Evolutionary conservation across 1,284 basidiomycete genomes (phyloP).

Genomic region (Rugosomyces carneus): DNA sequence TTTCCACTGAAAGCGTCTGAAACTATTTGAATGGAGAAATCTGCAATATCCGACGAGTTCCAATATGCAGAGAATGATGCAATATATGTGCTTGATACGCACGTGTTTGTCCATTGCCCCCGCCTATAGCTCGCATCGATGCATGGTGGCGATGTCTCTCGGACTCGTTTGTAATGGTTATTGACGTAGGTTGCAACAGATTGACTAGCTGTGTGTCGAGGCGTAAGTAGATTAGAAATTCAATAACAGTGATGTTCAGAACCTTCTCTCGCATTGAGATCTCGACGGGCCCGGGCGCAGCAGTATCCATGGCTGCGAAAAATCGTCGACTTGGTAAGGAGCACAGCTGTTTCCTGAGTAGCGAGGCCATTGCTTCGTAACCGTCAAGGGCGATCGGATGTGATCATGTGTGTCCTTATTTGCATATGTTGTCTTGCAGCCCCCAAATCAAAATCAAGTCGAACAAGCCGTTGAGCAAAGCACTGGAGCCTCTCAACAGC

Average conservation of each 20-base stretch:
- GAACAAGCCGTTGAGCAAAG: too few species aligned
- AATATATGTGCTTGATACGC: slow-evolving; percentile 25
- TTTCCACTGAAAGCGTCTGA: slow-evolving; percentile 68
- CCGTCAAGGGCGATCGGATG: not conserved
- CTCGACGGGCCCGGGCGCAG: slow-evolving; percentile 34
- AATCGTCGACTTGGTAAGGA: slow-evolving; percentile 9
- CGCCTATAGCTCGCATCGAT: slow-evolving; percentile 62
- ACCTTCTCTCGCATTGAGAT: slow-evolving; percentile 50
- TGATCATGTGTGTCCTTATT: not conserved
- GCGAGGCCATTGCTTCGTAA: slow-evolving; percentile 6
- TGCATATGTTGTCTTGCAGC: not conserved
- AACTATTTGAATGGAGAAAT: slow-evolving; percentile 68
- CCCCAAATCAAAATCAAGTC: too few species aligned
- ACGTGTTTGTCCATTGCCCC: slow-evolving; percentile 65
- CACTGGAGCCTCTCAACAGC: too few species aligned
- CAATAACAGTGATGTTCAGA: slow-evolving; percentile 15
- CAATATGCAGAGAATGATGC: not conserved
- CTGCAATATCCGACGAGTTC: slow-evolving; percentile 30
- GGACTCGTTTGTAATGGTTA: slow-evolving; percentile 68
- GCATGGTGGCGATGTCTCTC: slow-evolving; percentile 73
- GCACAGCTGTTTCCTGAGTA: slow-evolving; percentile 10
- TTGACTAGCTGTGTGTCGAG: slow-evolving; percentile 41
- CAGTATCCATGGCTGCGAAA: slow-evolving; percentile 18
- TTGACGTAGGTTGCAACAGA: slow-evolving; percentile 49
- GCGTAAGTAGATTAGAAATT: slow-evolving; percentile 9